Evolutionary conservation across 495 filamentous ascomycete species (phyloP), one percentile per base, ranked within the genome.

Genomic region (Daldinia childiae): DNA sequence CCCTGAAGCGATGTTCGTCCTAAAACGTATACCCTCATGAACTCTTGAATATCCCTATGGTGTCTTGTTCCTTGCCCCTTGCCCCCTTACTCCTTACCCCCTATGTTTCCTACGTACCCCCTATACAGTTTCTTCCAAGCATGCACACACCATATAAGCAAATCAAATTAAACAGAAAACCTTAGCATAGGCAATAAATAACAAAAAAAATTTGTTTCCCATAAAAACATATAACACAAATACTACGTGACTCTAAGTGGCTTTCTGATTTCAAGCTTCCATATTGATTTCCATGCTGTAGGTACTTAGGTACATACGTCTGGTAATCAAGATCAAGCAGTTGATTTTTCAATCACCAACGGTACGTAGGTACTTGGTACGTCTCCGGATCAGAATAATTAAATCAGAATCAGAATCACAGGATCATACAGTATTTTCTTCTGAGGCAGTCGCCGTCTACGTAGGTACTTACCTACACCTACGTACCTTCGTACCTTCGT

Each of bases 1-100:
- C 50, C 50, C 50, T 29, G 50, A 54, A 54, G 50, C 50, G 5
- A 54, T 30, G 50, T 54, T n/a, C 50, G 27, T 30, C 50, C 50
- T 30, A 15, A n/a, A 54, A 54, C 26, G 11, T 14, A 54, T 30
- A 8, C 5, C 50, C 50, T 30, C 27, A 30, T 30, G 26, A 29
- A 9, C 21, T 17, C 50, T 48, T 24, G 11, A 9, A 24, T 48
- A 24, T 48, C 43, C 43, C 19, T 9, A 21, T 48, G 8, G 8
- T 11, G 6, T 48, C 19, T 24, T 24, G 19, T 14, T 14, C 9
- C 34, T 14, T 36, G 2, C 12, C 34, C 11, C 9, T 45, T 21
- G 21, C 41, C 41, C n/a, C 17, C 17, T 48, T 48, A 21, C 43
- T 3, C 8, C 1, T 41, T 41, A 0, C 8, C 27, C 27, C 27